Conservation (phyloP, 345 rosid species). For the Mallotus nudiflorus region DNA sequence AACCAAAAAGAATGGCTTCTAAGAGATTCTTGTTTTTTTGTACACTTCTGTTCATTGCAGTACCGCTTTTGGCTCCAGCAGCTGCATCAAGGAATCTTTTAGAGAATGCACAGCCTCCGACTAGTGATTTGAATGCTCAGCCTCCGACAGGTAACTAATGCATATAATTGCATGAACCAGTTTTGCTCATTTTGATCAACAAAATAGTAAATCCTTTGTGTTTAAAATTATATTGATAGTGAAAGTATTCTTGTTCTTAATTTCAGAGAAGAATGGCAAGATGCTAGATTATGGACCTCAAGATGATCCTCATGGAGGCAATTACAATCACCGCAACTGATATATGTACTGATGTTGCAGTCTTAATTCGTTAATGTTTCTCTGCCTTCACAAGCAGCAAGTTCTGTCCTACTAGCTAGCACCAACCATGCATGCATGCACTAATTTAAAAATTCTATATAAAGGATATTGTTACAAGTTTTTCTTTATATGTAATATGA, state of each 20-base stretch:
- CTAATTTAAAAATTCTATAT: no score
- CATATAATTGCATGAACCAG: no score
- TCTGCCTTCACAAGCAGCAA: no score
- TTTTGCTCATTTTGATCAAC: no score
- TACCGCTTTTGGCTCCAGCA: not conserved
- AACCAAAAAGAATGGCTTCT: not conserved
- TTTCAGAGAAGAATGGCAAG: not conserved
- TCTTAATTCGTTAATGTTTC: no score
- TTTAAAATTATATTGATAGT: no score
- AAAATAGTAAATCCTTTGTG: no score
- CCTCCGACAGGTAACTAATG: not conserved
- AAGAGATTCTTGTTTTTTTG: not conserved
- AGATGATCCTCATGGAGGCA: slow-evolving; percentile 8
- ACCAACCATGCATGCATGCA: no score
- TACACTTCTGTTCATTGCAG: not conserved
- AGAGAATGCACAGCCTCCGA: not conserved
- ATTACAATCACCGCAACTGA: not conserved
- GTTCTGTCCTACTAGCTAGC: no score
- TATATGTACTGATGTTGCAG: no score
- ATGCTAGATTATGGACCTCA: slow-evolving; percentile 4
- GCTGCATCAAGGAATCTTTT: not conserved
- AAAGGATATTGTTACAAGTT: no score
- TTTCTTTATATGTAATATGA: no score
- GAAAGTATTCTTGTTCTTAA: not conserved
- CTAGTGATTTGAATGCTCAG: not conserved